Base-by-base conservation (phyloP, 108 stramenopile species). In the Mediolabrus comicus region DNA sequence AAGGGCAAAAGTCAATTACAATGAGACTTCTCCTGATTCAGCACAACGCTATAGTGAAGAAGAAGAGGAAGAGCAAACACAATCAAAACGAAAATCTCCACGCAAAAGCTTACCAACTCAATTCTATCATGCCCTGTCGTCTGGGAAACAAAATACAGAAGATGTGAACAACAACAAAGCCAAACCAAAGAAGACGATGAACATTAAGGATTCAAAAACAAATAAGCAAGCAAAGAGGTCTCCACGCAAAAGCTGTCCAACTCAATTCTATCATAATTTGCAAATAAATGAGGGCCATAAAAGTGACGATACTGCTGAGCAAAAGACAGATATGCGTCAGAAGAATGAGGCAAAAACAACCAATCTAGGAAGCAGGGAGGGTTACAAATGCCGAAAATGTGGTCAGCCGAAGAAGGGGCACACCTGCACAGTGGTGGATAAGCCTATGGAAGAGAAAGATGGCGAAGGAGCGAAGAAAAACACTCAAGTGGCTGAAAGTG, bases 71-170 rank as follows among this genome's bases (percentile, higher is more conserved):
- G 27, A 32, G n/a, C 24, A 22, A 26, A 27, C 4, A 1, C 25
- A 2, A 34, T 27, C 53, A 26, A 53, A 35, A 17, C 53, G 65
- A 54, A 54, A 49, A 55, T 66, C 65, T 35, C 65, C 65, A 53
- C 65, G 65, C 22, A 49, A 49, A 49, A 49, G 22, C 22, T 24
- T 6, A 6, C 46, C 46, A 49, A 49, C 46, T 24, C 46, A 49
- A 49, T 49, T 49, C 22, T 49, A 49, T 49, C 46, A 49, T 22
- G 41, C 25, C 60, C 36, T 61, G n/a, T n/a, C n/a, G n/a, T n/a
- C n/a, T n/a, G n/a, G n/a, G n/a, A n/a, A n/a, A n/a, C n/a, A n/a
- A n/a, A n/a, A n/a, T n/a, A n/a, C n/a, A n/a, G n/a, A n/a, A n/a
- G n/a, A n/a, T 39, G 36, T 9, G 2, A 39, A 8, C 12, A 39